Percentiles rank a stretch among this genome's conserved stretches.
phyloP scores from a whole-genome alignment of 2,329 filamentous ascomycete species.

The Beauveria sp. region DNA sequence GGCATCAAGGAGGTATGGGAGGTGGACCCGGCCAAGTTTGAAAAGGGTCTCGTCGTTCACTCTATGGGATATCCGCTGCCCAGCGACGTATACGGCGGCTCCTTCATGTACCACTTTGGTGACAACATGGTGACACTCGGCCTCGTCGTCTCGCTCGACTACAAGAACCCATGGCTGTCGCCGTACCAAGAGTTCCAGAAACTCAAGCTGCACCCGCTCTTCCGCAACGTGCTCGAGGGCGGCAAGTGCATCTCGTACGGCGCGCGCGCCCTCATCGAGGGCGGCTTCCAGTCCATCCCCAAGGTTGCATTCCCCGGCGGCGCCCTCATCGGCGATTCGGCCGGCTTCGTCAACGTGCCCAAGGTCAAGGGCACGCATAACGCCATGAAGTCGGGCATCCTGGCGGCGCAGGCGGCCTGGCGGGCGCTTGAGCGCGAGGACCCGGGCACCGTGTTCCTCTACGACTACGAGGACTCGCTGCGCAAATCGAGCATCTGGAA shows the following conservation, averaged over 20 bases:
- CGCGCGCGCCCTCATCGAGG: constrained; percentile 84
- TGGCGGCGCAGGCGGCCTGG: constrained; percentile 87
- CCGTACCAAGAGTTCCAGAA: constrained; percentile 97
- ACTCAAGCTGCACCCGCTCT: constrained; percentile 95
- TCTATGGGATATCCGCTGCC: constrained; percentile 89
- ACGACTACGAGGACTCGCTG: constrained; percentile 85
- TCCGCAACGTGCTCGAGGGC: constrained; percentile 78
- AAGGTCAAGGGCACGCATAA: constrained; percentile 99
- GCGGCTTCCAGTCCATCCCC: constrained; percentile 94
- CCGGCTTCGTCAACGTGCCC: constrained; percentile 92
- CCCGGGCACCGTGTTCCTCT: constrained; percentile 75
- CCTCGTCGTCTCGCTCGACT: constrained; percentile 88
- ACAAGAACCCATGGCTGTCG: constrained; percentile 91
- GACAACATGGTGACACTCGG: constrained; percentile 93
- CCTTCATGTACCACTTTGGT: constrained; percentile 99
- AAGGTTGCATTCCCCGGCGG: constrained; percentile 95
- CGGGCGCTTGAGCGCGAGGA: constrained; percentile 54
- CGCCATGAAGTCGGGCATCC: constrained; percentile 94
- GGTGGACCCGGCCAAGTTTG: constrained; percentile 84
- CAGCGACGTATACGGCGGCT: constrained; percentile 85
- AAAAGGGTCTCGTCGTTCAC: constrained; percentile 77
- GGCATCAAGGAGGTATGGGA: constrained; percentile 98
- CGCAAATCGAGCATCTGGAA: constrained; percentile 86
- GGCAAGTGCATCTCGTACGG: constrained; percentile 97
- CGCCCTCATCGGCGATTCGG: constrained; percentile 90